phyloP scores from a whole-genome alignment of 1,139 yeast species.

The Protomyces macrosporus region DNA sequence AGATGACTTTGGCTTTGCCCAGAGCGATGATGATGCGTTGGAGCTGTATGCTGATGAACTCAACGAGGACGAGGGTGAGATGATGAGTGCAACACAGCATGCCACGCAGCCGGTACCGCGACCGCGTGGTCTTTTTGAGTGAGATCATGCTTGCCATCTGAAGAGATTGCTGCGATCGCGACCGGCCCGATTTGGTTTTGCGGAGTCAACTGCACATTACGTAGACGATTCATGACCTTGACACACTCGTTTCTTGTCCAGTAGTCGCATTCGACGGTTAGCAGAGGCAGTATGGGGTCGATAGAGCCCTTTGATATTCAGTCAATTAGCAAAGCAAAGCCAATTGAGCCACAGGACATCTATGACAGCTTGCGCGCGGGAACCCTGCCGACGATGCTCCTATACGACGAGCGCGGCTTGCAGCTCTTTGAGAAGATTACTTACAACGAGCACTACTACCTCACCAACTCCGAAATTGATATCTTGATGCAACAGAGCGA shows the following conservation, averaged over 20 bases:
- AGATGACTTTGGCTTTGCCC: not conserved
- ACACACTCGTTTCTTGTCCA: too few relatives aligned
- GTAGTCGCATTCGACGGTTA: too few relatives aligned
- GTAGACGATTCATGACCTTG: too few relatives aligned
- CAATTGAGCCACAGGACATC: constrained; percentile 14
- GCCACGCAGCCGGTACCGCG: constrained; percentile 4
- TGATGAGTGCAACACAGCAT: constrained; percentile 27
- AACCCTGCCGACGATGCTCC: constrained; percentile 31
- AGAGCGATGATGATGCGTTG: constrained; percentile 6
- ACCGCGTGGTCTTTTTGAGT: constrained; percentile 25
- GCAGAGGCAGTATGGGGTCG: not conserved
- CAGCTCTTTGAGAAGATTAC: constrained; percentile 33
- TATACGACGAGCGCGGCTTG: constrained; percentile 33
- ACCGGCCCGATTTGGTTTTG: too few relatives aligned
- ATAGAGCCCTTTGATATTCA: constrained; percentile 3
- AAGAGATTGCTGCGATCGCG: not conserved
- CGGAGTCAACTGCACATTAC: too few relatives aligned
- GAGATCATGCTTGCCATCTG: not conserved
- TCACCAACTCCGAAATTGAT: constrained; percentile 29
- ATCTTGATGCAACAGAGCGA: constrained; percentile 28
- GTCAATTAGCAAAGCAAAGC: constrained; percentile 19
- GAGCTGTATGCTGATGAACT: constrained; percentile 14
- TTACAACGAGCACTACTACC: constrained; percentile 31
- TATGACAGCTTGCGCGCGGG: constrained; percentile 2
- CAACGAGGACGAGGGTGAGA: constrained; percentile 11